Conservation (phyloP, 345 rosid species). For the Dovyalis caffra region DNA sequence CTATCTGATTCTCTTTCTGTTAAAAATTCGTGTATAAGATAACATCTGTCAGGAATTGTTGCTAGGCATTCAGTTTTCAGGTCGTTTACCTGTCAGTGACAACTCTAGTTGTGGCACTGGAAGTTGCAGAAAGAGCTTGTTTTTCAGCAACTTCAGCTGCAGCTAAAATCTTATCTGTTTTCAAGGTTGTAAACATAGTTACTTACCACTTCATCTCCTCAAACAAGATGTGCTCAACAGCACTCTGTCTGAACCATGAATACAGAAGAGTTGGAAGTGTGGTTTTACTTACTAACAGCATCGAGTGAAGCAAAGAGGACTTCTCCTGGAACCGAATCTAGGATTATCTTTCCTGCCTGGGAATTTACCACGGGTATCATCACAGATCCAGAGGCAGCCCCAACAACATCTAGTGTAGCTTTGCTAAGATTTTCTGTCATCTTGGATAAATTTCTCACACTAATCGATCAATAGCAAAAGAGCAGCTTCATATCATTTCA, state of each 20-base stretch:
- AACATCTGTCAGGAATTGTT: neutral
- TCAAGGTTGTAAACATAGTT: neutral
- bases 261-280: neutral
- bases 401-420: constrained; percentile 63
- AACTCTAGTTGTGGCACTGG: constrained; percentile 63
- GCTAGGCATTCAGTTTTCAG: neutral
- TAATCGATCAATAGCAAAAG: constrained; percentile 16
- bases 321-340: constrained; percentile 79
- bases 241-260: neutral
- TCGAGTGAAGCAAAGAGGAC: constrained; percentile 87
- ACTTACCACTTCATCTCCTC: neutral
- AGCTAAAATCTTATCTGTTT: constrained; percentile 63
- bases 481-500: constrained; percentile 6
- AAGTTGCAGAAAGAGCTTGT: constrained; percentile 70
- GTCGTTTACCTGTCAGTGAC: constrained; percentile 49
- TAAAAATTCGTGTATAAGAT: neutral
- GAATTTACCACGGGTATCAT: constrained; percentile 72
- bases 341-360: constrained; percentile 66
- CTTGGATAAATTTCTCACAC: constrained; percentile 67
- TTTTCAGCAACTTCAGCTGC: constrained; percentile 92
- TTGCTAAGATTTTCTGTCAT: constrained; percentile 85
- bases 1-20: neutral
- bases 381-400: constrained; percentile 58
- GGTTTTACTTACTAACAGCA: constrained; percentile 67
- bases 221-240: neutral